These are phyloP conservation scores for Boletus fagicola DNA, from an alignment of 768 basidiomycete species.

Conservation along the genomic window DNA sequence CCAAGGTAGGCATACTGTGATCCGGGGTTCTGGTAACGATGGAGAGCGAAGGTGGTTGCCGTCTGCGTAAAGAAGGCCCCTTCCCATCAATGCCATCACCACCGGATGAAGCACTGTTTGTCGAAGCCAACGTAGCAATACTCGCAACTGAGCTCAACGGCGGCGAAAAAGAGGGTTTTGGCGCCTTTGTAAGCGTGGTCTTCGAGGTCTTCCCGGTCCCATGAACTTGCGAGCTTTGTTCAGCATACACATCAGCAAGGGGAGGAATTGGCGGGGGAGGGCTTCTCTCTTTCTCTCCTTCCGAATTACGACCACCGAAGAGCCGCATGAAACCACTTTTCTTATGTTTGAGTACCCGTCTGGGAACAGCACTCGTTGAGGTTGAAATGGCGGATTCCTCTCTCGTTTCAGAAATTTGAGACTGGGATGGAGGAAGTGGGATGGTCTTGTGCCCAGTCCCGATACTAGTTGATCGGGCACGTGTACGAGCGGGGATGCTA, in stretches of 20 bases:
- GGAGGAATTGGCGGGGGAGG: constrained; percentile 59
- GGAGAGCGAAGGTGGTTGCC: constrained; percentile 30
- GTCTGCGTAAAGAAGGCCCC: constrained; percentile 25
- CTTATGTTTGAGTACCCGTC: constrained; percentile 64
- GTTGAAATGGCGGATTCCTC: constrained; percentile 36
- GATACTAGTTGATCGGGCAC: constrained; percentile 63
- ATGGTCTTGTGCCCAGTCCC: constrained; percentile 48
- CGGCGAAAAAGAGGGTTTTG: constrained; percentile 42
- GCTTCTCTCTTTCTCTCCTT: constrained; percentile 36
- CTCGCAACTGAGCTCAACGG: constrained; percentile 26
- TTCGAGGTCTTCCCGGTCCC: constrained; percentile 31
- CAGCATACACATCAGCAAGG: constrained; percentile 39
- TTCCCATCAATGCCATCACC: constrained; percentile 22
- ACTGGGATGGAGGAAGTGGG: constrained; percentile 36
- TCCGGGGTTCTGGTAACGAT: constrained; percentile 29
- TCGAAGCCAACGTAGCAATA: constrained; percentile 18
- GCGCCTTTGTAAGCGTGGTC: constrained; percentile 34
- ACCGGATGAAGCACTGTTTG: neutral
- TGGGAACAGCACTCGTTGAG: constrained; percentile 22
- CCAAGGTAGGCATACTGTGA: constrained; percentile 11
- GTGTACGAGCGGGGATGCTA: constrained; percentile 30
- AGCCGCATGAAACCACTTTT: constrained; percentile 82
- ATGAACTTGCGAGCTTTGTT: constrained; percentile 22
- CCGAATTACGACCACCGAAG: constrained; percentile 51
- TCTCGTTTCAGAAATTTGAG: constrained; percentile 41